These are phyloP conservation scores for Pestalotiopsis sp. DNA, from an alignment of 2,329 filamentous ascomycete genomes.

Conservation along the genomic window DNA sequence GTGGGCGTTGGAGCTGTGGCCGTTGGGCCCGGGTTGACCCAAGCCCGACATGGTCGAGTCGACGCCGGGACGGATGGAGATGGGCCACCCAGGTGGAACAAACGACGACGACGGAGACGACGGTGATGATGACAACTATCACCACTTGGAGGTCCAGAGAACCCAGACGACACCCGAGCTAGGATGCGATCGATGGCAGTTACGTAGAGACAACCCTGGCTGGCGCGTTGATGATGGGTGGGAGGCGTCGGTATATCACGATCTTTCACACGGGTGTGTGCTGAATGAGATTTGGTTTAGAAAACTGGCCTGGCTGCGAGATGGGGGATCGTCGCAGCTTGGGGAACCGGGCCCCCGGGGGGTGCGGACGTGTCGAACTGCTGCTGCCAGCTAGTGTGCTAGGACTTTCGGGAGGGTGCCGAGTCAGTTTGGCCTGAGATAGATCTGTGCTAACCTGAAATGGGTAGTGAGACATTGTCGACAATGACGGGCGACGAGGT, in stretches of 20 bases:
- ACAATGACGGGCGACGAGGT: no score
- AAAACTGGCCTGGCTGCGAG: slow-evolving; percentile 6
- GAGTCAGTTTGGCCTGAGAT: no score
- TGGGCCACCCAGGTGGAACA: slow-evolving; percentile 19
- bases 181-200: slow-evolving; percentile 10
- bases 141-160: neutral
- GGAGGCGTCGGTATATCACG: slow-evolving; percentile 18
- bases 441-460: no score
- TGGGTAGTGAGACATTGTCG: no score
- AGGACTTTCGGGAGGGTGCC: neutral
- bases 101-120: slow-evolving; percentile 10
- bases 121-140: neutral
- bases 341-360: neutral
- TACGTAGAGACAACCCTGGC: slow-evolving; percentile 8
- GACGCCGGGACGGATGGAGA: slow-evolving; percentile 17
- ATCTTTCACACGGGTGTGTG: slow-evolving; percentile 15
- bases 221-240: slow-evolving; percentile 5
- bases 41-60: slow-evolving; percentile 48
- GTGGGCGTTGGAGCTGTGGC: slow-evolving; percentile 47
- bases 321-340: slow-evolving; percentile 7
- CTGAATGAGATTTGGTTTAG: slow-evolving; percentile 10
- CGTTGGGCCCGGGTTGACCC: slow-evolving; percentile 49
- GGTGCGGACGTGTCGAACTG: neutral
- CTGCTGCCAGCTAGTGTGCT: neutral
- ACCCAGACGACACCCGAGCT: slow-evolving; percentile 12